These are phyloP conservation scores for Sicyos baderoa DNA, from an alignment of 306 rosid genomes.

Conservation along the genomic window DNA sequence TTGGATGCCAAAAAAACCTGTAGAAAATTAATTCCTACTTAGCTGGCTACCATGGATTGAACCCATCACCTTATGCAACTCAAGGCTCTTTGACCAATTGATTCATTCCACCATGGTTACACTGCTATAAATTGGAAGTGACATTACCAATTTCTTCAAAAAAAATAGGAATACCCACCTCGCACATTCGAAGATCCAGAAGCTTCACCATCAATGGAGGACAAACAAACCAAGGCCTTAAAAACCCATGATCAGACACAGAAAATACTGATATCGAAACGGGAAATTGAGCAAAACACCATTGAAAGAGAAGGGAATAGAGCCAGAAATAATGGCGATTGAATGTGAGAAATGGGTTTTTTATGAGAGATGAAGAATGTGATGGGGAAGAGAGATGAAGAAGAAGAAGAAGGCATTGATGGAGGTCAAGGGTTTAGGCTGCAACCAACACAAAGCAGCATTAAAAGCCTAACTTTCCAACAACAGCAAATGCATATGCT, in stretches of 20 bases:
- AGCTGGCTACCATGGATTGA: too few relatives aligned
- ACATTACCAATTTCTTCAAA: too few relatives aligned
- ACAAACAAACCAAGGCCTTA: background rate
- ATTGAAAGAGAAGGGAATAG: background rate
- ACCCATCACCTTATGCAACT: too few relatives aligned
- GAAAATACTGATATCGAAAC: background rate
- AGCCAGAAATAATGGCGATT: slow-evolving; percentile 14
- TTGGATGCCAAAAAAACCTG: too few relatives aligned
- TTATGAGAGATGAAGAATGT: background rate
- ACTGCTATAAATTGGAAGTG: too few relatives aligned
- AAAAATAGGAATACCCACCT: background rate
- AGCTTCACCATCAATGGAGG: slow-evolving; percentile 2
- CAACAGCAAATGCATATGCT: background rate
- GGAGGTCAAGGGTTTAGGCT: too few relatives aligned
- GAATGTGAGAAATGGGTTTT: background rate
- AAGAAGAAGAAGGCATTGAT: background rate
- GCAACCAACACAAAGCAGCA: background rate
- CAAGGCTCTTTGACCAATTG: too few relatives aligned
- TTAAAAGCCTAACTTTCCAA: slow-evolving; percentile 4
- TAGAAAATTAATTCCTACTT: too few relatives aligned
- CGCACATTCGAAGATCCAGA: background rate
- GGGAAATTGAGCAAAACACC: background rate
- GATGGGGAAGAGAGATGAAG: background rate
- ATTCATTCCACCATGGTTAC: too few relatives aligned
- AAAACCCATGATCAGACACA: background rate